Evolutionary conservation across 2,329 filamentous ascomycete species (phyloP).

Genomic region (Xylaria sp.): DNA sequence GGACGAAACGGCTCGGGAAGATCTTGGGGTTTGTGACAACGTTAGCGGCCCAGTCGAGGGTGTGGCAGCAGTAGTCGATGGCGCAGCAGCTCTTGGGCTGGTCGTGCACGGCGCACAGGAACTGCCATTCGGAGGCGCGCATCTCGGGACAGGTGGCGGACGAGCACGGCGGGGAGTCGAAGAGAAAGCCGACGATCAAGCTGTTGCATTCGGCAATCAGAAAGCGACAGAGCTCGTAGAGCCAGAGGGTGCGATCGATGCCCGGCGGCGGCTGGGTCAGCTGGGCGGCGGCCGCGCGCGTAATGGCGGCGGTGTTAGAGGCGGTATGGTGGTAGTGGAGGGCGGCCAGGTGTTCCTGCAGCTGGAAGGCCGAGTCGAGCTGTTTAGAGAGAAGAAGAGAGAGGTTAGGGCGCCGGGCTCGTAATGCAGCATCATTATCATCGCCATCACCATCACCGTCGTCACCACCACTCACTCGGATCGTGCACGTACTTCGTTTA

Average conservation of each 20-base stretch:
- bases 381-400: slow-evolving; percentile 52
- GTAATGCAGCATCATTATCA: slow-evolving; percentile 13
- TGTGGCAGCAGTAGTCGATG: slow-evolving; percentile 99
- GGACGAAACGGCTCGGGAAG: slow-evolving; percentile 85
- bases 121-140: slow-evolving; percentile 99
- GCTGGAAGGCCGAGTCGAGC: slow-evolving; percentile 97
- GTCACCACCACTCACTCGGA: not conserved
- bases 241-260: slow-evolving; percentile 89
- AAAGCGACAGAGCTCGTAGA: slow-evolving; percentile 97
- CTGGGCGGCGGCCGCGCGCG: slow-evolving; percentile 76
- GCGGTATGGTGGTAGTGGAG: slow-evolving; percentile 84
- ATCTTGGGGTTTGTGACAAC: slow-evolving; percentile 94
- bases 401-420: slow-evolving; percentile 30
- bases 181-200: slow-evolving; percentile 91
- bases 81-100: slow-evolving; percentile 96
- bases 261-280: slow-evolving; percentile 84
- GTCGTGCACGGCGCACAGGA: slow-evolving; percentile 96
- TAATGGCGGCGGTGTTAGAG: slow-evolving; percentile 76
- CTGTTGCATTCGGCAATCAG: slow-evolving; percentile 94
- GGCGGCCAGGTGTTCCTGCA: slow-evolving; percentile 96
- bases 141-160: slow-evolving; percentile 93
- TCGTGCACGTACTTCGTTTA: slow-evolving; percentile 76
- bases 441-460: not conserved
- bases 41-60: slow-evolving; percentile 96
- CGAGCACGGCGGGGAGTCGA: slow-evolving; percentile 89